Base-by-base conservation (phyloP, 768 basidiomycete species). In the Suillus hirtellus region DNA sequence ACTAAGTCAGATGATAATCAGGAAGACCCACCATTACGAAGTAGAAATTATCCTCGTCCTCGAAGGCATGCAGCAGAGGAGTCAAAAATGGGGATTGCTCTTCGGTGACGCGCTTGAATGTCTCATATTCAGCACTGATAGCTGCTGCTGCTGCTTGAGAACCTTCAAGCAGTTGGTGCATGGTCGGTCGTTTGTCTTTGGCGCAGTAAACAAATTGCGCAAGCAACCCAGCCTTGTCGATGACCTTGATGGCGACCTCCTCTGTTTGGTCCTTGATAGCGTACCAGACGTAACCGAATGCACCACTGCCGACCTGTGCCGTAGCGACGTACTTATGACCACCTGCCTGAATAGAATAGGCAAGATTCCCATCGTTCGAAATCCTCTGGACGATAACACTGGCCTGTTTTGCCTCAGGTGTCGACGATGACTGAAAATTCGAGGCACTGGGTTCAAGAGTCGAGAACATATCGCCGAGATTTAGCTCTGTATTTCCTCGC, bases 221-320 rank as follows among this genome's bases (percentile, higher is more conserved):
- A 27, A 58, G 56, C 11, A 59, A 44, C 5, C 21, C 42, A 35
- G n/a, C 42, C 43, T 44, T 64, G 40, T 56, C 60, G n/a, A 64
- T 54, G 54, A 66, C 63, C 37, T 64, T 66, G 44, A 64, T 60
- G 2, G 65, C 65, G 17, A 66, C 65, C 15, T 66, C 63, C 59
- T 60, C 63, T 34, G 59, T 43, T 10, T 43, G 34, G 47, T 63
- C 58, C 31, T 49, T 27, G 19, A 64, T 60, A 47, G 59, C 65
- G 15, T 59, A 60, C 63, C 60, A 64, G 46, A 64, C 63, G 17
- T 59, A 63, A 24, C 63, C 65, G 38, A 56, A 63, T 7, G 53
- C 63, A 21, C 63, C 65, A 15, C 58, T 42, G 34, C 65, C 65
- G 9, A 66, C 21, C 17, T 63, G 59, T 31, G 54, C 40, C 24